Conservation (phyloP, 768 basidiomycete species). For the Rhodotorula kratochvilovae region DNA sequence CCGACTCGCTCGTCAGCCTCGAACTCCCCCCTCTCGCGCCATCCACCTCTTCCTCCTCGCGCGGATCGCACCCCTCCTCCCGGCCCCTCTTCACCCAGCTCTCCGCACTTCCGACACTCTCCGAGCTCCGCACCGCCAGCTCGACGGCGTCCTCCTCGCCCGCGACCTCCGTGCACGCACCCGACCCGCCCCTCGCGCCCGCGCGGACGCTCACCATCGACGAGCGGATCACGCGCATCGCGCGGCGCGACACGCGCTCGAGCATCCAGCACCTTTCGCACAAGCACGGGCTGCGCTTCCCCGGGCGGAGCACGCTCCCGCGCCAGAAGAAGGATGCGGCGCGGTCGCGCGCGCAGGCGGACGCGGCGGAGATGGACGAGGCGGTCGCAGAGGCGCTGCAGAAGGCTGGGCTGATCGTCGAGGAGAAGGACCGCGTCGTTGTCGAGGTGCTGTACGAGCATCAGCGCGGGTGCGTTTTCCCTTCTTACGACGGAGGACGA, state of each 20-base stretch:
- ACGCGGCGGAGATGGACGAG: not conserved
- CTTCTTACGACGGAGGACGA: not conserved
- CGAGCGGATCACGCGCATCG: not conserved
- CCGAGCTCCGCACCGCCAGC: not conserved
- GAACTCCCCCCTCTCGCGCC: not conserved
- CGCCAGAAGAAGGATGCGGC: not conserved
- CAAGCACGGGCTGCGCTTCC: not conserved
- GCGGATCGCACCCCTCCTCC: too few relatives aligned
- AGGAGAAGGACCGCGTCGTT: conserved; percentile 21
- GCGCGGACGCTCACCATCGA: conserved; percentile 24
- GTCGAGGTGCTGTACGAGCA: conserved; percentile 32
- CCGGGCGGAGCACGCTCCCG: not conserved
- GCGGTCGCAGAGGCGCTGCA: conserved; percentile 5
- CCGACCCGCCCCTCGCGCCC: not conserved
- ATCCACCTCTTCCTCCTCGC: not conserved
- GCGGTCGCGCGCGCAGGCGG: too few relatives aligned
- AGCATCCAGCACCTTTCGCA: not conserved
- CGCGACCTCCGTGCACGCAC: not conserved
- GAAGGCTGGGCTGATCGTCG: conserved; percentile 4
- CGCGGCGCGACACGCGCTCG: not conserved
- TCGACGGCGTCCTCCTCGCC: not conserved
- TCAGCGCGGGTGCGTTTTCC: conserved; percentile 27
- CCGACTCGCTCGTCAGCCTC: conserved; percentile 15
- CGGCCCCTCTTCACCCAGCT: not conserved
- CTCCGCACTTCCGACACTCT: not conserved